These are phyloP conservation scores for Chrysoporthe deuterocubensis DNA, from an alignment of 2,329 filamentous ascomycete genomes.

Conservation along the genomic window DNA sequence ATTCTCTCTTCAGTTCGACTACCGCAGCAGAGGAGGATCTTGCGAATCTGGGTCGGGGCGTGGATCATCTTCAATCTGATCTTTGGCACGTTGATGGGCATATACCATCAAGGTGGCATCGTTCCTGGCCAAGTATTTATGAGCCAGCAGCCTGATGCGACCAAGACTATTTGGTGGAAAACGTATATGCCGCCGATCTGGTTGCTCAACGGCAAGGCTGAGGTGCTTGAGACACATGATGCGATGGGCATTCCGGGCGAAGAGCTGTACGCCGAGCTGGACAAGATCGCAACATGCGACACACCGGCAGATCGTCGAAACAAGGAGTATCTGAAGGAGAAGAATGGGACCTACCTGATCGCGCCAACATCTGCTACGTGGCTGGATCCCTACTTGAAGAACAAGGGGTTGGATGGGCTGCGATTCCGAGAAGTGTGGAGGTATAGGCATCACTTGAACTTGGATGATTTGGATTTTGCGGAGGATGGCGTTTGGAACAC, in stretches of 20 bases:
- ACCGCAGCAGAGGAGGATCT: constrained; percentile 56
- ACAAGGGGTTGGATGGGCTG: constrained; percentile 63
- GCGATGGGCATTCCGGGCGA: constrained; percentile 73
- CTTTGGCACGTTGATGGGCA: constrained; percentile 75
- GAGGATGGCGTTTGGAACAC: constrained; percentile 78
- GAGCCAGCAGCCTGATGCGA: constrained; percentile 69
- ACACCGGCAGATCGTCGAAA: constrained; percentile 59
- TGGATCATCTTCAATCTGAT: constrained; percentile 74
- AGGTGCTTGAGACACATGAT: constrained; percentile 71
- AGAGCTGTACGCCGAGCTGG: constrained; percentile 62
- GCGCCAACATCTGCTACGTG: constrained; percentile 74
- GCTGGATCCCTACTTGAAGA: constrained; percentile 65
- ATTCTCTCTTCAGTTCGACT: constrained; percentile 74
- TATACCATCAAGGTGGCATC: constrained; percentile 80
- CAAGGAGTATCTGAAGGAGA: constrained; percentile 61
- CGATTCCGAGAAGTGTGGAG: constrained; percentile 73
- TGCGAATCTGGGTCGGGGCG: constrained; percentile 58
- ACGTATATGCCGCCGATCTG: constrained; percentile 82
- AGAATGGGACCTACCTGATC: constrained; percentile 70
- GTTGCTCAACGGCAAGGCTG: constrained; percentile 77
- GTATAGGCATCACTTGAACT: constrained; percentile 69
- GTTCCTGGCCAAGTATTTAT: constrained; percentile 77
- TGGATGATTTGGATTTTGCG: constrained; percentile 80
- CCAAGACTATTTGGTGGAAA: constrained; percentile 81
- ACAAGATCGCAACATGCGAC: constrained; percentile 65